A percentile compares a stretch with the other conserved stretches of the same genome.
Evolutionary conservation across 768 basidiomycete genomes (phyloP).

Genomic region (Boletellus ananas): DNA sequence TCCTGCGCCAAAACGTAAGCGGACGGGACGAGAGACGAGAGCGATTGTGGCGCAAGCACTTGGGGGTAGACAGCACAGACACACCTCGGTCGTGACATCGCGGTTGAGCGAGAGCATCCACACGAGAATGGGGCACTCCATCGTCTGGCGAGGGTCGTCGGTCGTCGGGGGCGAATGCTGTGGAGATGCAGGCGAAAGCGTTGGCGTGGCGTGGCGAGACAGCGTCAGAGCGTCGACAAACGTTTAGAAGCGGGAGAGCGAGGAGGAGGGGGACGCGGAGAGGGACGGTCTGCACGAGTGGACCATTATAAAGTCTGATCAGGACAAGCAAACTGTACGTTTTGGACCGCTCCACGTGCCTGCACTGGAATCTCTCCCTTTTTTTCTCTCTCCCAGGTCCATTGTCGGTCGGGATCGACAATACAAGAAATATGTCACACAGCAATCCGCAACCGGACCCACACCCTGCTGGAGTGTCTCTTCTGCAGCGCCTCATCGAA

Average conservation of each 20-base stretch:
- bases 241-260: constrained; percentile 1
- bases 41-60: background rate
- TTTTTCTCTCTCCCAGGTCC: background rate
- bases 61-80: constrained; percentile 10
- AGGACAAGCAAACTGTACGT: constrained; percentile 25
- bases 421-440: too few species aligned
- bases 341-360: constrained; percentile 27
- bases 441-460: too few species aligned
- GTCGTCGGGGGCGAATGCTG: background rate
- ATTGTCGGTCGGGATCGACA: background rate
- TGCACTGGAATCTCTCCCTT: constrained; percentile 10
- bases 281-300: constrained; percentile 6
- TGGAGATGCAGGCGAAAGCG: background rate
- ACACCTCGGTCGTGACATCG: constrained; percentile 63
- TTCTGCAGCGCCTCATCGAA: too few species aligned
- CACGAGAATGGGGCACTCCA: constrained; percentile 68
- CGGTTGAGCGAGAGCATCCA: constrained; percentile 81
- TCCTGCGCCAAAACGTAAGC: constrained; percentile 43
- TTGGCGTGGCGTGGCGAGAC: too few species aligned
- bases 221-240: too few species aligned
- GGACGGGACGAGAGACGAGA: background rate
- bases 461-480: too few species aligned
- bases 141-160: constrained; percentile 4
- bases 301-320: constrained; percentile 29
- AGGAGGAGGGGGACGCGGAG: constrained; percentile 5